Base-by-base conservation (phyloP, 495 filamentous ascomycete species). In the Penicillium bialowiezense region DNA sequence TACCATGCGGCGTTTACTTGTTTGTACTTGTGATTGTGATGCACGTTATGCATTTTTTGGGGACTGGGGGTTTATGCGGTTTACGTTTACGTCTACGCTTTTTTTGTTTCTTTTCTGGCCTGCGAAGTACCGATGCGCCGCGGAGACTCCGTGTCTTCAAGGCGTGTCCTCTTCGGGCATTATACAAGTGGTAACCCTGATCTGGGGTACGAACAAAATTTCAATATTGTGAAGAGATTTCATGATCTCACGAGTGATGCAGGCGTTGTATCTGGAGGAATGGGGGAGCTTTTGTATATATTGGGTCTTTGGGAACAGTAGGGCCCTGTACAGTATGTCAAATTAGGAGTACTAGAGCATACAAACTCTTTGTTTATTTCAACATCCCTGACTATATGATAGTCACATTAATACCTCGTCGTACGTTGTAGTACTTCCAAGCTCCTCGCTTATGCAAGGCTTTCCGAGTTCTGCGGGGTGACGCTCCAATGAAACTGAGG, bases 1-100 rank as follows among this genome's bases (percentile, higher is more conserved):
- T 60, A 60, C 46, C 41, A 62, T 56, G 55, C 41, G 57, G 54
- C 51, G 53, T 51, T 36, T 48, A 14, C 40, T 33, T 44, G n/a
- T n/a, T 47, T 43, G 28, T 23, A 8, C 20, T 9, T 21, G 17
- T 24, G 35, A 26, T 24, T 48, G 47, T 37, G 31, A 46, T 34
- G 42, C n/a, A n/a, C n/a, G n/a, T n/a, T n/a, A n/a, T n/a, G n/a
- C n/a, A n/a, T n/a, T n/a, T n/a, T n/a, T n/a, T n/a, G 18, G 9
- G 32, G 14, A 12, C 15, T 3, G 18, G 18, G 26, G 8, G 13
- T 32, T 3, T 23, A 4, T 17, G 19, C 37, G n/a, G 9, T 23
- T 19, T 23, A 45, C 45, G 51, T 55, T 59, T 44, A 43, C 15
- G 12, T 19, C 19, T 28, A 26, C 15, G 15, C n/a, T n/a, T n/a